phyloP scores from a whole-genome alignment of 306 rosid species.

The Fagus crenata region DNA sequence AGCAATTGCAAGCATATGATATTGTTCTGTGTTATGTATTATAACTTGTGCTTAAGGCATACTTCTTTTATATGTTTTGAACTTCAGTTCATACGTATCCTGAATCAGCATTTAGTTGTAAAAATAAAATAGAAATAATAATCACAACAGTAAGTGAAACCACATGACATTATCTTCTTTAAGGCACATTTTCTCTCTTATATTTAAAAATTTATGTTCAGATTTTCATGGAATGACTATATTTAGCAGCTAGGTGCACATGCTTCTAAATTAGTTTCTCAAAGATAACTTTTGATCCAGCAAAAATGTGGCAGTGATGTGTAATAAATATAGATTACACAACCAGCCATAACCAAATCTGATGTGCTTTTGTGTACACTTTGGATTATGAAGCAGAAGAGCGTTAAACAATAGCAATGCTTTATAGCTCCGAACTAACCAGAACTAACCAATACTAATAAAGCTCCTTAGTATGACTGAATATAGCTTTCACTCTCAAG shows the following conservation, averaged over 20 bases:
- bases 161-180: neutral
- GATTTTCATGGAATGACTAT: neutral
- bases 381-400: neutral
- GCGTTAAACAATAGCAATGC: neutral
- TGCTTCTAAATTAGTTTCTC: neutral
- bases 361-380: neutral
- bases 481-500: neutral
- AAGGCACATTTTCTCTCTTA: neutral
- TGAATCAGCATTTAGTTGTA: neutral
- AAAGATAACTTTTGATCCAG: neutral
- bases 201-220: neutral
- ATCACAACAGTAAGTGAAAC: neutral
- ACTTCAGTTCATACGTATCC: neutral
- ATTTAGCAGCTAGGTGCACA: neutral
- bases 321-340: neutral
- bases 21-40: neutral
- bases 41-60: neutral
- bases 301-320: neutral
- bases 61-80: neutral
- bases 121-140: too few species aligned
- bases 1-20: neutral
- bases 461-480: neutral
- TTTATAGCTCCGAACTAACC: neutral
- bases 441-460: neutral
- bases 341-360: neutral